Conservation (phyloP, 768 basidiomycete species). For the Astraeus odoratus region DNA sequence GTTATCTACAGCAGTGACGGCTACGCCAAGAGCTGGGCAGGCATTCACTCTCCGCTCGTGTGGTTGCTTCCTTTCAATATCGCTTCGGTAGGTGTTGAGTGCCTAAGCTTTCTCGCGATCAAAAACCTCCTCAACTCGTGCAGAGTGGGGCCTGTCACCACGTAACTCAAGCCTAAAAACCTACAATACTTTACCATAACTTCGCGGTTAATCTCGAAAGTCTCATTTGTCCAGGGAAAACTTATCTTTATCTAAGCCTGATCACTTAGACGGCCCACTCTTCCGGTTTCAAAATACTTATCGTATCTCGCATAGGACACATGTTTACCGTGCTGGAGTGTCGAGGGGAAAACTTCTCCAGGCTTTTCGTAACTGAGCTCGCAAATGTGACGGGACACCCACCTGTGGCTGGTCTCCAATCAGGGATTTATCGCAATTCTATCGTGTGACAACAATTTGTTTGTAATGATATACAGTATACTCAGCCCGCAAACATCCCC, state of each 20-base stretch:
- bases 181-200: conserved; percentile 7
- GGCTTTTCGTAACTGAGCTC: conserved; percentile 11
- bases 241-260: conserved; percentile 12
- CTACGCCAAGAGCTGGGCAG: too few species aligned
- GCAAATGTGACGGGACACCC: conserved; percentile 11
- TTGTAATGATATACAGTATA: conserved; percentile 6
- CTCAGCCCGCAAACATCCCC: conserved; percentile 82
- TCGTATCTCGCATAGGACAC: conserved; percentile 13
- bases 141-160: not conserved
- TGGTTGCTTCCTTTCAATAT: too few species aligned
- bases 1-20: conserved; percentile 17
- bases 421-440: conserved; percentile 31
- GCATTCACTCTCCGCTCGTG: too few species aligned
- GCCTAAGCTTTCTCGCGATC: too few species aligned
- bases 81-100: too few species aligned
- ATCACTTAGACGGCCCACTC: conserved; percentile 20
- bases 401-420: conserved; percentile 15
- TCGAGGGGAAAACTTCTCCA: conserved; percentile 8
- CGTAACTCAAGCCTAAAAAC: conserved; percentile 1
- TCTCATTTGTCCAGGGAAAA: conserved; percentile 14
- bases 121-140: not conserved
- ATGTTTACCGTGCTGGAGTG: conserved; percentile 12
- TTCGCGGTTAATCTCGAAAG: conserved; percentile 20
- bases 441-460: conserved; percentile 14
- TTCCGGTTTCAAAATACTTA: conserved; percentile 7